These are phyloP conservation scores for Helianthus tuberosus DNA, from an alignment of 129 eudicot species.

Conservation along the genomic window DNA sequence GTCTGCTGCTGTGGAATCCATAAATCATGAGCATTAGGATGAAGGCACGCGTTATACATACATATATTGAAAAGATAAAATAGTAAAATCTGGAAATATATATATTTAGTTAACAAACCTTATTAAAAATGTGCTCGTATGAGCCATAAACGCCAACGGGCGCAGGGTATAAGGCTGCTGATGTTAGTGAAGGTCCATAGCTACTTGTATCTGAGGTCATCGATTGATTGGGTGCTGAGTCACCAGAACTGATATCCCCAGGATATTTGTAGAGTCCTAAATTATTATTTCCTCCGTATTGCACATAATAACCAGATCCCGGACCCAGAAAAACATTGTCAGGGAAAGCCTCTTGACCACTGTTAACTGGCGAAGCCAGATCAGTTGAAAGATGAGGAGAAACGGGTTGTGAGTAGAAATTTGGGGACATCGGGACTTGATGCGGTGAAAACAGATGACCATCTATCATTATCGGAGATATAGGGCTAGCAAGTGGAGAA, in stretches of 20 bases:
- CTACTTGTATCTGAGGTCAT: too few species aligned
- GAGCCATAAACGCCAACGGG: conserved; percentile 61
- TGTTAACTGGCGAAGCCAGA: conserved; percentile 57
- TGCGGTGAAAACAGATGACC: conserved; percentile 85
- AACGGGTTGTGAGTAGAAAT: conserved; percentile 69
- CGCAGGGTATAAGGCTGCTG: too few species aligned
- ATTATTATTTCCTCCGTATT: conserved; percentile 62
- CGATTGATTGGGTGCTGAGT: too few species aligned
- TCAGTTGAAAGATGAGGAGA: conserved; percentile 83
- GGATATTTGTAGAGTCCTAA: conserved; percentile 67
- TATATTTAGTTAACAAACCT: conserved; percentile 53
- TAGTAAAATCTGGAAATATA: neutral
- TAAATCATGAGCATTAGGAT: conserved; percentile 15
- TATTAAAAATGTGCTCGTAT: conserved; percentile 48
- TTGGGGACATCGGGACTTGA: conserved; percentile 75
- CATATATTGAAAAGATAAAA: neutral
- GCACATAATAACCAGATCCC: conserved; percentile 72
- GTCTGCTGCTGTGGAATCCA: conserved; percentile 62
- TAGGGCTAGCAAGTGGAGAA: conserved; percentile 82
- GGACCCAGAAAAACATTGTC: conserved; percentile 57
- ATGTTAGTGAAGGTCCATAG: too few species aligned
- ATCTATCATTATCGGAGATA: conserved; percentile 81
- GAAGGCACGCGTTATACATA: neutral
- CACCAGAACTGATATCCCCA: too few species aligned
- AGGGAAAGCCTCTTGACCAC: conserved; percentile 61